phyloP scores from a whole-genome alignment of 2,329 filamentous ascomycete species.

The Stachybotrys echinatus region DNA sequence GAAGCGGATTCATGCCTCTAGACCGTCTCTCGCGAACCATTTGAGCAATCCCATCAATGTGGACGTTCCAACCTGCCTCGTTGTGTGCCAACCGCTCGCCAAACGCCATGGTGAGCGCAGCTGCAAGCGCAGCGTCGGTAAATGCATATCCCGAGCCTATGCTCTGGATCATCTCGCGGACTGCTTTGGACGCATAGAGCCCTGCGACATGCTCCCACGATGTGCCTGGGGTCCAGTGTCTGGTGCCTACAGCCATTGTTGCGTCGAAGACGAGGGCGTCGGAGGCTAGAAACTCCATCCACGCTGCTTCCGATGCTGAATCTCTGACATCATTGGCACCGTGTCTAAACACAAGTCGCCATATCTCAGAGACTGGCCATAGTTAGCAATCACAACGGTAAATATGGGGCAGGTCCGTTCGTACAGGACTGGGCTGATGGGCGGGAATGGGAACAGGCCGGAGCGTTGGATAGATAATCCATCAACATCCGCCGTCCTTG shows the following conservation, averaged over 20 bases:
- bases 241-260: constrained; percentile 2
- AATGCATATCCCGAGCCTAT: neutral
- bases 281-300: constrained; percentile 2
- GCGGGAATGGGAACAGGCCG: neutral
- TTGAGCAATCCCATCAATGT: constrained; percentile 3
- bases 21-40: neutral
- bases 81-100: constrained; percentile 2
- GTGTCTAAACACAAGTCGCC: neutral
- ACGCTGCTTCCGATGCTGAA: neutral
- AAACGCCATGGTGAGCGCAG: constrained; percentile 4
- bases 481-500: neutral
- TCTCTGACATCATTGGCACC: neutral
- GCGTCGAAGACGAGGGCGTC: constrained; percentile 5
- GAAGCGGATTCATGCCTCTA: neutral
- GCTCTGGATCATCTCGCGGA: neutral
- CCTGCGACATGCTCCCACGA: neutral
- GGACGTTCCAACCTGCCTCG: constrained; percentile 4
- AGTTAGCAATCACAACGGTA: neutral
- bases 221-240: constrained; percentile 1
- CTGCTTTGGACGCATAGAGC: neutral
- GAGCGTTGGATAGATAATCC: neutral
- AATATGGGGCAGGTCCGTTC: neutral
- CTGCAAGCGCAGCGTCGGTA: constrained; percentile 3
- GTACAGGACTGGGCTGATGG: neutral
- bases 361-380: neutral